Evolutionary conservation across 108 stramenopile genomes (phyloP), one percentile per base, ranked within the genome.

Genomic region (Asterionellopsis glacialis): DNA sequence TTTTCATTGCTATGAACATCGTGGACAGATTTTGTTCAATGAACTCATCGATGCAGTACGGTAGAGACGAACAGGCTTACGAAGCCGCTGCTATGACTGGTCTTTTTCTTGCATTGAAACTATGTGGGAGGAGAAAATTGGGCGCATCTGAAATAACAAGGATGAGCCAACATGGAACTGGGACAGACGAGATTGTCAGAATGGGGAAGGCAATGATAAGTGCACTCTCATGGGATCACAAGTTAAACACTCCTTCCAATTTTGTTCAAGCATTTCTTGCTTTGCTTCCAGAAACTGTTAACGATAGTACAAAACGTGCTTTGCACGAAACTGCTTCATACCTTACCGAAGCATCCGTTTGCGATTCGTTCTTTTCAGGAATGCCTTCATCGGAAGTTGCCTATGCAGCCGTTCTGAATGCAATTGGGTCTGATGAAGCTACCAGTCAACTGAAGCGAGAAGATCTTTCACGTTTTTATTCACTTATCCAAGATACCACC

Each of bases 1-100:
- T 73, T 2, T 74, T 61, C 51, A 42, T 71, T 16, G 70, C 76
- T n/a, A 80, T 80, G 74, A 69, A 69, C 51, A 65, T 80, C 48
- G 48, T 75, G 5, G 79, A 80, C 63, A 57, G 79, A 10, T 78
- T 57, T 39, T 43, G 51, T 50, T 23, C 66, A 15, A 42, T 51
- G 24, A 3, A 47, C 24, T 43, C 45, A 9, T 43, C 44, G 3
- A 40, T 41, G 27, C 47, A 24, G 14, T 43, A 45, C 18, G 38
- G 11, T 27, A 62, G 53, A 18, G 53, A 61, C 26, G 65, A 70
- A 22, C 33, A 41, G 16, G n/a, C n/a, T 49, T 80, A 74, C 48
- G 69, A 80, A 57, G 44, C 58, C 14, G 55, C 45, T 13, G 57
- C 70, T 6, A 64, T 73, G 65, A 67, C 78, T 22, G 59, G 69